A percentile compares a stretch with the other conserved stretches of the same genome.
Conservation (phyloP, 2,329 filamentous ascomycete species). For the Aureobasidium sp. region DNA sequence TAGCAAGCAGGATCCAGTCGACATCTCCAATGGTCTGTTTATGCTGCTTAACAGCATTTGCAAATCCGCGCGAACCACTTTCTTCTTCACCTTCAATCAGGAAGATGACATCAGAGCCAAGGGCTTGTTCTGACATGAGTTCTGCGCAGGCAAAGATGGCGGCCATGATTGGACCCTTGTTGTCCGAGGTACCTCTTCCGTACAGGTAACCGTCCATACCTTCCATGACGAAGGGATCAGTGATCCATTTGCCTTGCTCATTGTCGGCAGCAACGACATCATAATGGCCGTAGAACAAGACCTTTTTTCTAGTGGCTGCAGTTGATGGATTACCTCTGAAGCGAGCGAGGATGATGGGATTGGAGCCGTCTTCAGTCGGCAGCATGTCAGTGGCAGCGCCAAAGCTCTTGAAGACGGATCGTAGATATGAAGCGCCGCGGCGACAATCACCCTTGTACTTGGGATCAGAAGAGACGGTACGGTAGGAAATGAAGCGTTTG, state of each 20-base stretch:
- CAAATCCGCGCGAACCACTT: conserved; percentile 84
- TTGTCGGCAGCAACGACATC: conserved; percentile 90
- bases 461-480: conserved; percentile 79
- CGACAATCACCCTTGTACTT: conserved; percentile 89
- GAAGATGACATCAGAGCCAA: conserved; percentile 86
- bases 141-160: conserved; percentile 91
- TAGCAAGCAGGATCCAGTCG: conserved; percentile 90
- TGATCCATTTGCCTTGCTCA: conserved; percentile 73
- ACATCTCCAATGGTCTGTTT: conserved; percentile 82
- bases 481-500: conserved; percentile 81
- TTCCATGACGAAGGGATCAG: conserved; percentile 81
- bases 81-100: conserved; percentile 97
- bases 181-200: conserved; percentile 92
- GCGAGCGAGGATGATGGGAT: conserved; percentile 87
- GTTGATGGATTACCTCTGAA: conserved; percentile 71
- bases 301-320: conserved; percentile 65
- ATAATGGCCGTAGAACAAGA: conserved; percentile 97
- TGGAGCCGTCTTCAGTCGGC: conserved; percentile 69
- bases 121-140: conserved; percentile 70
- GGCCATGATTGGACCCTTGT: conserved; percentile 92
- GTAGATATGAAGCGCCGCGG: conserved; percentile 82
- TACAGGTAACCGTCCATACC: conserved; percentile 91
- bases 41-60: conserved; percentile 69
- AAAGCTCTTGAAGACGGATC: conserved; percentile 83
- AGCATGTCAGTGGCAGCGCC: conserved; percentile 86